phyloP scores from a whole-genome alignment of 2,329 filamentous ascomycete genomes.

The Sarocladium brachiariae region DNA sequence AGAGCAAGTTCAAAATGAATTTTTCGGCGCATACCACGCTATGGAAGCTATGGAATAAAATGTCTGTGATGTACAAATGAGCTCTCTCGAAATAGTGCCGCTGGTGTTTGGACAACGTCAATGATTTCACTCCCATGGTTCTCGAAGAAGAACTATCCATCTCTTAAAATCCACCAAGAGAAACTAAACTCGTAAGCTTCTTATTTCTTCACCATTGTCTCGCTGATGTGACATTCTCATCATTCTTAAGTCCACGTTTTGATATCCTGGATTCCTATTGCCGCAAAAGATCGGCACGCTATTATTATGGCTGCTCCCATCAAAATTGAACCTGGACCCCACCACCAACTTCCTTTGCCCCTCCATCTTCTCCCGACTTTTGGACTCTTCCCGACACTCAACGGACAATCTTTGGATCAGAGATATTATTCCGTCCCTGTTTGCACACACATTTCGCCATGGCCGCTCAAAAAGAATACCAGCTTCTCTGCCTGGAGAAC shows the following conservation, averaged over 20 bases:
- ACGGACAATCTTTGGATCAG: too few species aligned
- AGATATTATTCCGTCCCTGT: too few species aligned
- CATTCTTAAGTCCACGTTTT: neutral
- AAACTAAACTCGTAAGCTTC: too few species aligned
- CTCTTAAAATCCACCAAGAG: too few species aligned
- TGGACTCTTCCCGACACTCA: too few species aligned
- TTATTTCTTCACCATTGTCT: too few species aligned
- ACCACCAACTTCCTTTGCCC: slow-evolving; percentile 15
- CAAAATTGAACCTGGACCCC: slow-evolving; percentile 12
- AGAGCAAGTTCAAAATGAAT: slow-evolving; percentile 40
- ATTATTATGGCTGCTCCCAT: neutral
- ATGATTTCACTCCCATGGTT: too few species aligned
- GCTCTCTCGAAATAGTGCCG: too few species aligned
- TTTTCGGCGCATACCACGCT: slow-evolving; percentile 30
- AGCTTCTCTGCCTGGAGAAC: slow-evolving; percentile 93
- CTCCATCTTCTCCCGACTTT: slow-evolving; percentile 19
- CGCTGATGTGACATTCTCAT: too few species aligned
- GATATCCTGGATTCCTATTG: neutral
- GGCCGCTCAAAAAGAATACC: slow-evolving; percentile 71
- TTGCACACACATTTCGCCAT: slow-evolving; percentile 39
- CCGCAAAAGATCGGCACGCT: neutral
- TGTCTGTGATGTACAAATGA: neutral
- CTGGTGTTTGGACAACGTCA: too few species aligned
- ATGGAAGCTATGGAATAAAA: slow-evolving; percentile 8
- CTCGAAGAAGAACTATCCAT: too few species aligned